These are phyloP conservation scores for Aegilops speltoides DNA, from an alignment of 176 grass and related monocot genomes.

Conservation along the genomic window DNA sequence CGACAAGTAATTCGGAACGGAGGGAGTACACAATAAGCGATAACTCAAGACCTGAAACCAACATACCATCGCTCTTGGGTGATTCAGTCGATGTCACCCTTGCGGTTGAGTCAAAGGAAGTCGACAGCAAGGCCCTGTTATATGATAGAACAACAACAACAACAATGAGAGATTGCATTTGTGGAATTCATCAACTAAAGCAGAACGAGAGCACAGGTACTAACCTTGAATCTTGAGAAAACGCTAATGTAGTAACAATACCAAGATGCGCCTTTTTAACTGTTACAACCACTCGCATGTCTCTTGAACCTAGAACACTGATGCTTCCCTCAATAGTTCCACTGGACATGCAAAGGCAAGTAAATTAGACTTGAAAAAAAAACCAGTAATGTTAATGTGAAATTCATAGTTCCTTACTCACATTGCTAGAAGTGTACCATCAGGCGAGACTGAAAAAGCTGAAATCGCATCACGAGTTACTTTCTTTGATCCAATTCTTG, in stretches of 20 bases:
- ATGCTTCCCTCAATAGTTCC: slow-evolving; percentile 86
- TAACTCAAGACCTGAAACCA: background rate
- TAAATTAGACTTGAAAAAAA: background rate
- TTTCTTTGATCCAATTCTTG: slow-evolving; percentile 72
- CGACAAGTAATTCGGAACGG: too few species aligned
- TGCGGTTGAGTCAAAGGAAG: slow-evolving; percentile 91
- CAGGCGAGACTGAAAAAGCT: slow-evolving; percentile 71
- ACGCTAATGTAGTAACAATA: slow-evolving; percentile 64
- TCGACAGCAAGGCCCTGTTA: slow-evolving; percentile 70
- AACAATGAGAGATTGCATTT: slow-evolving; percentile 4
- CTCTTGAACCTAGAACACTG: slow-evolving; percentile 49
- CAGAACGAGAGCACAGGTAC: slow-evolving; percentile 17
- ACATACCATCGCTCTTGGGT: slow-evolving; percentile 55
- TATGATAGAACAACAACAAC: background rate
- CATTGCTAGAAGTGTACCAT: slow-evolving; percentile 70
- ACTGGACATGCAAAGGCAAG: slow-evolving; percentile 40
- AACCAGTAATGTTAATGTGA: background rate
- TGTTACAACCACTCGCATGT: slow-evolving; percentile 53
- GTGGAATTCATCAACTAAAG: background rate
- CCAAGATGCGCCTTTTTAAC: slow-evolving; percentile 97
- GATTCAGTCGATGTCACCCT: slow-evolving; percentile 65
- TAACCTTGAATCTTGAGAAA: slow-evolving; percentile 85
- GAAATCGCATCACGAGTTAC: slow-evolving; percentile 84
- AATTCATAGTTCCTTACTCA: slow-evolving; percentile 43
- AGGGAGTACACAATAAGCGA: background rate